Base-by-base conservation (phyloP, 2,329 filamentous ascomycete species). In the Alternaria sp. region DNA sequence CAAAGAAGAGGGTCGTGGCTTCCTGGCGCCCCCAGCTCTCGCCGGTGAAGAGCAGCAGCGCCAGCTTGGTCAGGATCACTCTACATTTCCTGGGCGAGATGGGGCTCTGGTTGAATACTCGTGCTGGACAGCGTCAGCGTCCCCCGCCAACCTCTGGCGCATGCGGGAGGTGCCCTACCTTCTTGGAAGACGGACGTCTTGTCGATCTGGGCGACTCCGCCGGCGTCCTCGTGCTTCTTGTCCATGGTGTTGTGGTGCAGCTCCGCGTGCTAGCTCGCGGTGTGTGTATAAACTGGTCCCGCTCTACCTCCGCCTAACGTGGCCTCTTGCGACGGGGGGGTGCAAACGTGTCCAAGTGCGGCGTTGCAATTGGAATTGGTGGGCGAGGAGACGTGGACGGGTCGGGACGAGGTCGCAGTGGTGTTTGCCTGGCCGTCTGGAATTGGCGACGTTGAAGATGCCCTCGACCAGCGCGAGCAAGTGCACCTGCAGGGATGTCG, bases 151-250 rank as follows among this genome's bases (percentile, higher is more conserved):
- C 20, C 55, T 55, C 23, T 30, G 51, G 56, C 33, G 41, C 50
- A 21, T 33, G 45, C 55, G 51, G 25, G 45, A 55, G 60, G 43
- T n/a, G 74, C 51, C 72, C 79, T 83, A 97, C 96, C 96, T 91
- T 99, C 96, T 86, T 98, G 96, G 82, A 98, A 98, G 71, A 99
- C 96, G 75, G 95, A 94, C 61, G 95, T 97, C 78, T 96, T 91
- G 85, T 99, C 96, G 77, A 98, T 93, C 88, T 95, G 97, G 87
- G 98, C 92, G 85, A 98, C 88, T 79, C 92, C 91, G 81, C 97
- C 95, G 79, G 91, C 93, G 86, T 99, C 96, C 87, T 98, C 96
- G 83, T 99, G 95, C 87, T 97, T 98, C 86, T 99, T 99, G 86
- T 95, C 77, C 77, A 79, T 79, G 66, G 33, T 75, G 70, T 46